These are phyloP conservation scores for Gossypium rotundifolium DNA, from an alignment of 345 rosid genomes.

Conservation along the genomic window DNA sequence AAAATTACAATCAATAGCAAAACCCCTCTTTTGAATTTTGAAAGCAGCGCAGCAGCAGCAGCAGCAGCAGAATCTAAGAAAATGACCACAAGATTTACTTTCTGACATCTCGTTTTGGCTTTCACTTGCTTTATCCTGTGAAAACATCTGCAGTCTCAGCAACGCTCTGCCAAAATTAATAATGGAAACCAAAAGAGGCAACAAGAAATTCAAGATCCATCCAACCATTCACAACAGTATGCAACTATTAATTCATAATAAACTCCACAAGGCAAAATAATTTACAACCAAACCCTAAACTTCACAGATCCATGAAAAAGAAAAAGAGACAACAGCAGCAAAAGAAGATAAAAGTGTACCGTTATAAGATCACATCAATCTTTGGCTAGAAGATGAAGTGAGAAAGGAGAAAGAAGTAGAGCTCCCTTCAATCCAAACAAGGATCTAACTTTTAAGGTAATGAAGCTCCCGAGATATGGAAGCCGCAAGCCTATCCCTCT, in stretches of 20 bases:
- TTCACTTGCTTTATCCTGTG: not conserved
- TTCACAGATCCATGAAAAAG: not conserved
- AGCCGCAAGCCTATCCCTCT: slow-evolving; percentile 65
- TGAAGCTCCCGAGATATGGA: slow-evolving; percentile 87
- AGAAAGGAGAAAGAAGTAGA: slow-evolving; percentile 33
- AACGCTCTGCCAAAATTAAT: too few relatives aligned
- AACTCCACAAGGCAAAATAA: too few relatives aligned
- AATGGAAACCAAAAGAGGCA: too few relatives aligned
- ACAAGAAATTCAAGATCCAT: not conserved
- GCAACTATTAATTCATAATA: not conserved
- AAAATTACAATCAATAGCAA: not conserved
- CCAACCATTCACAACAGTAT: too few relatives aligned
- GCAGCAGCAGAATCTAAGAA: not conserved
- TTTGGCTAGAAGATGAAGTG: not conserved
- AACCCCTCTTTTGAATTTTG: not conserved
- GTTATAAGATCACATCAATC: not conserved
- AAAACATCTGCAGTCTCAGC: not conserved
- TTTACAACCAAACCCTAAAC: not conserved
- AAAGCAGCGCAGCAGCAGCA: not conserved
- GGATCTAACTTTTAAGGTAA: slow-evolving; percentile 34
- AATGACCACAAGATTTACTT: slow-evolving; percentile 2
- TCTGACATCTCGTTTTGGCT: not conserved
- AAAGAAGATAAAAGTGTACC: too few relatives aligned
- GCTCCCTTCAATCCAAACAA: slow-evolving; percentile 99
- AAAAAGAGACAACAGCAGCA: not conserved